Evolutionary conservation across 2,329 filamentous ascomycete species (phyloP).

Genomic region (Neonectria sp.): DNA sequence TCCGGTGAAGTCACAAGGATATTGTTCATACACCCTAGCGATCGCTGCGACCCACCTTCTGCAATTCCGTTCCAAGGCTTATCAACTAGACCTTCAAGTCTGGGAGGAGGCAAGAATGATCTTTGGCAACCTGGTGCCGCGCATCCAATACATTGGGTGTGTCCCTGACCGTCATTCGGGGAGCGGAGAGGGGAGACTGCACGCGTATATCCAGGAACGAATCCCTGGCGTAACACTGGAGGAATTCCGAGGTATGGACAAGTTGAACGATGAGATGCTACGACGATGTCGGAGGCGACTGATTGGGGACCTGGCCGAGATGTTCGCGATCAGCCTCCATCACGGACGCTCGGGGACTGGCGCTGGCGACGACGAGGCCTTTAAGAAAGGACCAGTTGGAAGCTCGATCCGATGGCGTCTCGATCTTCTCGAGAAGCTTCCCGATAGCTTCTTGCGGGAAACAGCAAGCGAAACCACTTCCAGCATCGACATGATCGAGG

Average conservation of each 20-base stretch:
- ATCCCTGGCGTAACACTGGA: conserved; percentile 59
- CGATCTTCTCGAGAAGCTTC: conserved; percentile 55
- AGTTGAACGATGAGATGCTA: conserved; percentile 15
- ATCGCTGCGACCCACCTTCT: conserved; percentile 57
- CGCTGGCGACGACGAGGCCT: conserved; percentile 2
- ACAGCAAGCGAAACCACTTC: conserved; percentile 45
- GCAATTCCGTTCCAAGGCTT: conserved; percentile 64
- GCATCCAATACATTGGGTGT: conserved; percentile 56
- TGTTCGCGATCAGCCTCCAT: conserved; percentile 58
- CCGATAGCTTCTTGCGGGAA: conserved; percentile 49
- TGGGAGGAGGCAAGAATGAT: conserved; percentile 55
- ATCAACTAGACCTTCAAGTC: conserved; percentile 58
- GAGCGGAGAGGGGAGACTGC: conserved; percentile 37
- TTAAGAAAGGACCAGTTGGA: conserved; percentile 55
- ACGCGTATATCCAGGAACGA: conserved; percentile 59
- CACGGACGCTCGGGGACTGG: conserved; percentile 27
- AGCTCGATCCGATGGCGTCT: conserved; percentile 58
- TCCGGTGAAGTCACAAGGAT: conserved; percentile 61
- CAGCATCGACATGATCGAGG: conserved; percentile 54
- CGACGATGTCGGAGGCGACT: conserved; percentile 47
- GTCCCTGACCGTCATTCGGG: conserved; percentile 37
- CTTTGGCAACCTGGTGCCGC: conserved; percentile 60
- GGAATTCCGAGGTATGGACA: conserved; percentile 43
- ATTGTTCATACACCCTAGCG: conserved; percentile 66
- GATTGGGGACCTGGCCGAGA: conserved; percentile 58